Evolutionary conservation across 192 early-diverging fungal species (phyloP).

Genomic region (Glomus cerebriforme): DNA sequence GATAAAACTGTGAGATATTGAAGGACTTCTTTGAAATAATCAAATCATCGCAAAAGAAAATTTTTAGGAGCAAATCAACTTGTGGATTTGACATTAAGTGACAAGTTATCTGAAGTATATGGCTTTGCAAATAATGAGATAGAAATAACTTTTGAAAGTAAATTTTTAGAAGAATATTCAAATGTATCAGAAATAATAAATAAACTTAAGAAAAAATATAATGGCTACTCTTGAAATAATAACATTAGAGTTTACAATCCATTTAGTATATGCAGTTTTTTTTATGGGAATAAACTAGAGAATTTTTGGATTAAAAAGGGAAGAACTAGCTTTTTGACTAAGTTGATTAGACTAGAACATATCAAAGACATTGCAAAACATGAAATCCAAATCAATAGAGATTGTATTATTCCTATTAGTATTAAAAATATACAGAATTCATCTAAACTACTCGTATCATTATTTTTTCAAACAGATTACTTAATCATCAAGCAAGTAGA

Average conservation of each 20-base stretch:
- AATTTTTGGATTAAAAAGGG: background rate
- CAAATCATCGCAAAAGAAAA: too few species aligned
- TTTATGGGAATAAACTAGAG: background rate
- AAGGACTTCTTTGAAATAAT: too few species aligned
- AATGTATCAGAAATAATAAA: too few species aligned
- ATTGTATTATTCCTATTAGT: background rate
- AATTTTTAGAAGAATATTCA: too few species aligned
- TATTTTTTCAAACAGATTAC: background rate
- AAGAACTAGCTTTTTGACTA: background rate
- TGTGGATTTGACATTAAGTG: too few species aligned
- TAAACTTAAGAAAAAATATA: too few species aligned
- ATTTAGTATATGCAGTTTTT: background rate
- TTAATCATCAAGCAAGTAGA: background rate
- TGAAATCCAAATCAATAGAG: background rate
- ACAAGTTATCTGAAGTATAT: background rate
- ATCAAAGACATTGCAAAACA: too few species aligned
- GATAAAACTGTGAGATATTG: too few species aligned
- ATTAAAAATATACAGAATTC: background rate
- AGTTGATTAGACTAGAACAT: background rate
- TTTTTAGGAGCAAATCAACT: too few species aligned
- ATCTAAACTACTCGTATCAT: background rate
- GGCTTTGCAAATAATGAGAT: background rate
- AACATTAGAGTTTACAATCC: background rate
- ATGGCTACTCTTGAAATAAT: background rate
- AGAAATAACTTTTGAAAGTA: background rate